Evolutionary conservation across 805 yeast genomes (phyloP).

Genomic region (Candida chilensis): DNA sequence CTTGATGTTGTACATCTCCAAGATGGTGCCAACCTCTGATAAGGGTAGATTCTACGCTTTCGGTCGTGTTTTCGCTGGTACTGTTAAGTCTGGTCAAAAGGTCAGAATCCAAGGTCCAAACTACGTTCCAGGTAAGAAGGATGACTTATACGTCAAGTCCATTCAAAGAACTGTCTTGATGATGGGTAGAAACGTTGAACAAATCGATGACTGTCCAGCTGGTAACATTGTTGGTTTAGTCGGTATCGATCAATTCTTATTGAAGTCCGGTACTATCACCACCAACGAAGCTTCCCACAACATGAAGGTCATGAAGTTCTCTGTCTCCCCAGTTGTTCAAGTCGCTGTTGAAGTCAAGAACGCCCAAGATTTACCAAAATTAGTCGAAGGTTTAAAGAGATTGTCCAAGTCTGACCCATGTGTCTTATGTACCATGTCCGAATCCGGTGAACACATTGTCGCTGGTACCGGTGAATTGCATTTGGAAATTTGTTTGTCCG

Average conservation of each 20-base stretch:
- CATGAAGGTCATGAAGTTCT: constrained; percentile 99
- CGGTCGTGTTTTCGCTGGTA: constrained; percentile 99
- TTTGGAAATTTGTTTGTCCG: constrained; percentile 94
- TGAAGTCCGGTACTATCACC: constrained; percentile 98
- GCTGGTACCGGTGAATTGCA: constrained; percentile 99
- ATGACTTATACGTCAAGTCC: constrained; percentile 93
- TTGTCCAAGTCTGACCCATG: constrained; percentile 99
- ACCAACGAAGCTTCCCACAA: constrained; percentile 95
- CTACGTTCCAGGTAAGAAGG: constrained; percentile 98
- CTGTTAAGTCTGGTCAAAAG: constrained; percentile 97
- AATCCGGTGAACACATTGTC: constrained; percentile 99
- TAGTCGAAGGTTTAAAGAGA: constrained; percentile 99
- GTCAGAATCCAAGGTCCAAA: constrained; percentile 99
- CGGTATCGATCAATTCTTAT: constrained; percentile 99
- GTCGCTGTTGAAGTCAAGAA: constrained; percentile 99
- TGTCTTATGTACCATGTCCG: constrained; percentile 80
- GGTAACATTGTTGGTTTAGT: constrained; percentile 99
- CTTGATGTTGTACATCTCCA: constrained; percentile 97
- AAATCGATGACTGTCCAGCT: constrained; percentile 98
- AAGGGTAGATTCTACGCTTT: constrained; percentile 99
- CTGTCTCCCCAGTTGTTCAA: constrained; percentile 99
- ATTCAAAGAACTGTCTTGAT: constrained; percentile 98
- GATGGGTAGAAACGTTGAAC: constrained; percentile 99
- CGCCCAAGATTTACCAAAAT: constrained; percentile 98
- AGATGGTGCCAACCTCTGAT: constrained; percentile 99